phyloP scores from a whole-genome alignment of 495 filamentous ascomycete species.

The Aspergillus sclerotiicarbonarius region DNA sequence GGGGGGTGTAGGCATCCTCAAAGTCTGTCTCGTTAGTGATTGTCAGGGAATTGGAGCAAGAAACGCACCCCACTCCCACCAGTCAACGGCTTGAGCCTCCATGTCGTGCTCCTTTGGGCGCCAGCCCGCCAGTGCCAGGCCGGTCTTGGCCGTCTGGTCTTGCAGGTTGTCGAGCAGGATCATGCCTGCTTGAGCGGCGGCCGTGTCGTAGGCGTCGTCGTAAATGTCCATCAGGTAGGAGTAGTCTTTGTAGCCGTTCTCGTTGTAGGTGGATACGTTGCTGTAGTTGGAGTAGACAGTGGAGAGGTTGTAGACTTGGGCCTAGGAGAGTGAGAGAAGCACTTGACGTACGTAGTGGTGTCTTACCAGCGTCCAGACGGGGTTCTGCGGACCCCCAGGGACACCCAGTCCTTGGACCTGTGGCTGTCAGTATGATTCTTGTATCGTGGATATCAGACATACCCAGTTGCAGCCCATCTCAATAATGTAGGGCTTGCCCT shows the following conservation, averaged over 20 bases:
- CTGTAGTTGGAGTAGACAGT: slow-evolving; percentile 63
- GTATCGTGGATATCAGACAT: slow-evolving; percentile 6
- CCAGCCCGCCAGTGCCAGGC: slow-evolving; percentile 60
- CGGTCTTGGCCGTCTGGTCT: slow-evolving; percentile 58
- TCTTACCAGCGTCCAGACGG: slow-evolving; percentile 61
- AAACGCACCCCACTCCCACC: slow-evolving; percentile 50
- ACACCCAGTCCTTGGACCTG: slow-evolving; percentile 61
- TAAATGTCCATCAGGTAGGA: slow-evolving; percentile 48
- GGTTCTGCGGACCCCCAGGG: slow-evolving; percentile 48
- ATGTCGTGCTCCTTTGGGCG: slow-evolving; percentile 54
- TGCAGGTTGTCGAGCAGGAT: slow-evolving; percentile 59
- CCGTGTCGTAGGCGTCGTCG: slow-evolving; percentile 48
- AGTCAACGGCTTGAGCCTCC: slow-evolving; percentile 58
- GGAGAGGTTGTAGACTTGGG: slow-evolving; percentile 58
- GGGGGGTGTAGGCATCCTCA: slow-evolving; percentile 50
- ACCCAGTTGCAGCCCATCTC: slow-evolving; percentile 69
- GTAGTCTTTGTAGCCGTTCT: slow-evolving; percentile 52
- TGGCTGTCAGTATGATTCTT: background rate
- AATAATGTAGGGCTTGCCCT: slow-evolving; percentile 55
- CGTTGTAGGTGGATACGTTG: slow-evolving; percentile 58
- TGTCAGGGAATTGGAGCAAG: background rate
- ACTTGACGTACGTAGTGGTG: background rate
- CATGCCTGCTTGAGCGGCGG: slow-evolving; percentile 54
- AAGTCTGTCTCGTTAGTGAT: slow-evolving; percentile 37
- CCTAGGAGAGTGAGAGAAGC: slow-evolving; percentile 20